Conservation (phyloP, 768 basidiomycete species). For the Rossbeevera mucosa region DNA sequence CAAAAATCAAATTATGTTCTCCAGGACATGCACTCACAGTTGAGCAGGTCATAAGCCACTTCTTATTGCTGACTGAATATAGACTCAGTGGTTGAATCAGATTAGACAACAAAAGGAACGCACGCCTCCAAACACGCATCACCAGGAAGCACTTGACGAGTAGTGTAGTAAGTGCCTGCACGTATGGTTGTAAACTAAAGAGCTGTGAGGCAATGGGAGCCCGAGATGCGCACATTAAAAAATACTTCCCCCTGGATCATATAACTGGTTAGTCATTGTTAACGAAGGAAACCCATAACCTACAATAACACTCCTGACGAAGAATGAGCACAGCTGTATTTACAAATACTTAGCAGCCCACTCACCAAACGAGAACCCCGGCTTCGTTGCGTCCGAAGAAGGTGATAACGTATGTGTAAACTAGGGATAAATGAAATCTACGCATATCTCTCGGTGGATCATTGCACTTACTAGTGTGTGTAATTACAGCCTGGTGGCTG, state of each 20-base stretch:
- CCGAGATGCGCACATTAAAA: conserved; percentile 37
- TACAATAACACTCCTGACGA: conserved; percentile 22
- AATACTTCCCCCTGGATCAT: conserved; percentile 41
- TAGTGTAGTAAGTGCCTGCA: conserved; percentile 39
- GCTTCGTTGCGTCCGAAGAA: conserved; percentile 35
- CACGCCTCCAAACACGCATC: conserved; percentile 46
- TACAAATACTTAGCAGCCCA: not conserved
- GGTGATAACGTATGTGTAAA: conserved; percentile 45
- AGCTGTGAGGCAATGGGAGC: not conserved
- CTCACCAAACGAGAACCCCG: conserved; percentile 39
- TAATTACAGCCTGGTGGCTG: conserved; percentile 49
- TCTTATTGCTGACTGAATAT: conserved; percentile 46
- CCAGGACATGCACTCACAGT: conserved; percentile 21
- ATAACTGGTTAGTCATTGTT: conserved; percentile 5
- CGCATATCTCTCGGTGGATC: not conserved
- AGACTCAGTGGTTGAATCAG: not conserved
- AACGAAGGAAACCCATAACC: conserved; percentile 1
- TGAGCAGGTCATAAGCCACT: conserved; percentile 31
- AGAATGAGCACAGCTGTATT: not conserved
- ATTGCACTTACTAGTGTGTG: conserved; percentile 40
- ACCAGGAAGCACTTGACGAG: conserved; percentile 54
- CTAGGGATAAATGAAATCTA: conserved; percentile 25
- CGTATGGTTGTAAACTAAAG: conserved; percentile 1
- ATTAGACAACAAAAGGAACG: conserved; percentile 11
- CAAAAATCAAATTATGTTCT: not conserved